Evolutionary conservation across 2,329 filamentous ascomycete genomes (phyloP), one percentile per base, ranked within the genome.

Genomic region (Chaetothyriales sp.): DNA sequence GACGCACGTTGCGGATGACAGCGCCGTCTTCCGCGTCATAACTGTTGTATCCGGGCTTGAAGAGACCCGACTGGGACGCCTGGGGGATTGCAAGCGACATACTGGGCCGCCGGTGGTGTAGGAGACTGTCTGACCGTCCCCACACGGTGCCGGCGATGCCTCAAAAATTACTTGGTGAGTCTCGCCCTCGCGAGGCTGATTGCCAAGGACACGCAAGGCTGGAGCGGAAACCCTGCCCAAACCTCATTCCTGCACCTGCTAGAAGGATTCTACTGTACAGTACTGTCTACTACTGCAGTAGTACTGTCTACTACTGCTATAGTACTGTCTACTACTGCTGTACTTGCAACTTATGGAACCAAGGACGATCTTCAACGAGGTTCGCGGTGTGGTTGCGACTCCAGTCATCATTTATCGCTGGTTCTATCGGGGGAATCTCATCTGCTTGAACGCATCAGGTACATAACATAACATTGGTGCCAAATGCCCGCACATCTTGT

Each of bases 1-100:
- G n/a, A 22, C 29, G 19, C 55, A 60, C 58, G 72, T 98, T 98
- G 67, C 92, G 89, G 60, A 97, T 78, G 61, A 98, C 89, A 61
- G 92, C 94, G 68, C 92, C 92, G 86, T 98, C 92, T 82, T 98
- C 94, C 56, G 90, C 84, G 68, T 97, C 90, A 75, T 98, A 95
- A 78, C 94, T 94, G 71, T 89, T 89, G 74, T 98, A 98, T 64
- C 90, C 90, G 64, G 83, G 77, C 77, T 97, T 97, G 79, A 98
- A 97, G 43, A 97, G 80, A 69, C 86, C 85, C 65, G 85, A 78
- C 70, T 95, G 95, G 57, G 92, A 92, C 63, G 92, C 90, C 70
- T 82, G 87, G 59, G 92, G 92, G 67, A 98, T 94, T 67, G 89
- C 87, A 68, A 98, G 82, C 72, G 92, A 98, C 92, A 98, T 97